Evolutionary conservation across 495 filamentous ascomycete species (phyloP).

Genomic region (Talaromyces wortmannii): DNA sequence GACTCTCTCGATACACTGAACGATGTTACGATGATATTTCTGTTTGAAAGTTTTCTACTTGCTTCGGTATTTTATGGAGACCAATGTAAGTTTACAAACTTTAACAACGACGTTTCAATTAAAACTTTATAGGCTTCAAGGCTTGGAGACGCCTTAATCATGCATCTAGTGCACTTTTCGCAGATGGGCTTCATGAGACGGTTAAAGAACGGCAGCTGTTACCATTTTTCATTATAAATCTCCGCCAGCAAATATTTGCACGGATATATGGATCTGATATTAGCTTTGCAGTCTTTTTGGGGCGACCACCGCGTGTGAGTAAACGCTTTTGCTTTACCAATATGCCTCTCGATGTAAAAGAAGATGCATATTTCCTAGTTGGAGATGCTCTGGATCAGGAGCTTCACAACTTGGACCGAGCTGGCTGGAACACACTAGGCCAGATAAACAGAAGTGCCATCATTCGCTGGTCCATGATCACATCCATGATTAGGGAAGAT

Average conservation of each 20-base stretch:
- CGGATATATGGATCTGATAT: constrained; percentile 38
- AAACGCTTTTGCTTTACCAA: constrained; percentile 25
- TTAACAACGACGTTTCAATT: background rate
- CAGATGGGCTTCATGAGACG: constrained; percentile 36
- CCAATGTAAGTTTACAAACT: constrained; percentile 22
- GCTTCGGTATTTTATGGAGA: constrained; percentile 39
- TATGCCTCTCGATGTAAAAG: constrained; percentile 4
- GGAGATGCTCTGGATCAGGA: constrained; percentile 4
- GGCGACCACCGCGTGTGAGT: constrained; percentile 34
- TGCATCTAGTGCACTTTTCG: constrained; percentile 33
- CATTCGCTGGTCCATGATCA: constrained; percentile 4
- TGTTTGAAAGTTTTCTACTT: constrained; percentile 40
- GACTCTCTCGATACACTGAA: constrained; percentile 36
- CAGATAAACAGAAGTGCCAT: constrained; percentile 6
- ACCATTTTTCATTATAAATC: constrained; percentile 26
- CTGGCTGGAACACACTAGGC: constrained; percentile 5
- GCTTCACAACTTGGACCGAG: constrained; percentile 1
- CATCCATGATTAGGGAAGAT: constrained; percentile 5
- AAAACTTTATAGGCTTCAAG: constrained; percentile 24
- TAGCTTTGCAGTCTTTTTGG: constrained; percentile 36
- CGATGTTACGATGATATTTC: constrained; percentile 34
- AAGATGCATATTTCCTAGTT: constrained; percentile 1
- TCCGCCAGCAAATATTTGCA: constrained; percentile 31
- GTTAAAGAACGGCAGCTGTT: constrained; percentile 17
- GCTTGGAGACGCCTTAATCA: constrained; percentile 37